Evolutionary conservation across 306 rosid genomes (phyloP), one percentile per base, ranked within the genome.

Genomic region (Pyrus betulifolia): DNA sequence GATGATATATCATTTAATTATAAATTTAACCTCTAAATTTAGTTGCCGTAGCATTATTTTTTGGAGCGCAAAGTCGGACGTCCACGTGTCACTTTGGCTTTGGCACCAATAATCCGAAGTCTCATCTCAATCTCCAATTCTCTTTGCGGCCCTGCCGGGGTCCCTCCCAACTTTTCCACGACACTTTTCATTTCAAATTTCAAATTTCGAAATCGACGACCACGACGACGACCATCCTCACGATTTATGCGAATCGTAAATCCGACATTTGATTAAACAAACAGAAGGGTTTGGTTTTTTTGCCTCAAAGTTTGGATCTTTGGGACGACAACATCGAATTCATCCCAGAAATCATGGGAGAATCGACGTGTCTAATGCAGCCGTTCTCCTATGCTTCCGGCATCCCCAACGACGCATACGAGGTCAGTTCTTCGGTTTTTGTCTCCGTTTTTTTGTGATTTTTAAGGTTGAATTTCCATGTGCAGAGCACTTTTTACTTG

Each of bases 301-400:
- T 73, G 35, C 65, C 51, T 49, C 54, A 49, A 74, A 78, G 89
- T 81, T 89, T 72, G 83, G 86, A 84, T 79, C 77, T 57, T 85
- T 86, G 65, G 70, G 83, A 58, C 76, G 81, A 2, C 67, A 76
- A 4, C 52, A 44, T 62, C 59, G 22, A 75, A 22, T 27, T 49
- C 54, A 8, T 61, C 25, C 69, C 44, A 45, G 57, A 23, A 42
- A 74, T 66, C 83, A 95, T 95, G 99, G 98, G 90, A 52, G 99
- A 95, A 79, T 88, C 99, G 38, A 46, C 93, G 54, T 92, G 99
- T 86, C 86, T 95, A 87, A 84, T 95, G 96, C 98, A 88, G 58
- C 97, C 99, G 42, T 89, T 95, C 82, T 92, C 98, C 72, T 92
- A 90, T 67, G 85, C 87, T 82, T 89, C 97, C 11, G 96, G 93